A percentile compares a stretch with the other conserved stretches of the same genome.
These are phyloP conservation scores for Irpex rosettiformis DNA, from an alignment of 1,284 basidiomycete species.

Conservation along the genomic window DNA sequence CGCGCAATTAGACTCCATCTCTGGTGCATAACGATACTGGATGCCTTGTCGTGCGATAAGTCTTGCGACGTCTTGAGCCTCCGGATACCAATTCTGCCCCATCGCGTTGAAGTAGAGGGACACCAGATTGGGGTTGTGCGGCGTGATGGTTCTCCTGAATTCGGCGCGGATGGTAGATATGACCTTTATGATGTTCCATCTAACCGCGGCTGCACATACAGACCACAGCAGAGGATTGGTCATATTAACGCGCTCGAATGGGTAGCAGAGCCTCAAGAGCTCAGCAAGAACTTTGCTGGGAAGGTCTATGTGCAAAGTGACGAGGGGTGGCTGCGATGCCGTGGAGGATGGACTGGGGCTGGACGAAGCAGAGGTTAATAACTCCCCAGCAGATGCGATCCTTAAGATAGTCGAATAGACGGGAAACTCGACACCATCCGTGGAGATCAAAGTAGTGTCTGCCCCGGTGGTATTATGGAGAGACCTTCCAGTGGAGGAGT, in stretches of 20 bases:
- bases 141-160: not conserved
- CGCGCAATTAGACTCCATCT: constrained; percentile 6
- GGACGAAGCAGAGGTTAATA: not conserved
- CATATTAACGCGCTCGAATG: not conserved
- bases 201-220: not conserved
- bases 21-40: not conserved
- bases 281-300: not conserved
- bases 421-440: constrained; percentile 1
- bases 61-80: constrained; percentile 7
- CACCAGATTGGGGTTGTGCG: not conserved
- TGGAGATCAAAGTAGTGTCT: not conserved
- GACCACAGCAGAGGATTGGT: not conserved
- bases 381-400: not conserved
- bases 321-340: not conserved
- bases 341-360: not conserved
- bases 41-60: not conserved
- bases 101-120: not conserved
- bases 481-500: not conserved
- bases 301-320: not conserved
- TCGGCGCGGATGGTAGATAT: not conserved
- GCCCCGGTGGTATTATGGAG: not conserved
- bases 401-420: not conserved
- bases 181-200: not conserved
- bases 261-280: constrained; percentile 6
- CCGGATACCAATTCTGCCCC: not conserved